Conservation (phyloP, 1,139 yeast genomes). For the Geotrichum aggregatum region DNA sequence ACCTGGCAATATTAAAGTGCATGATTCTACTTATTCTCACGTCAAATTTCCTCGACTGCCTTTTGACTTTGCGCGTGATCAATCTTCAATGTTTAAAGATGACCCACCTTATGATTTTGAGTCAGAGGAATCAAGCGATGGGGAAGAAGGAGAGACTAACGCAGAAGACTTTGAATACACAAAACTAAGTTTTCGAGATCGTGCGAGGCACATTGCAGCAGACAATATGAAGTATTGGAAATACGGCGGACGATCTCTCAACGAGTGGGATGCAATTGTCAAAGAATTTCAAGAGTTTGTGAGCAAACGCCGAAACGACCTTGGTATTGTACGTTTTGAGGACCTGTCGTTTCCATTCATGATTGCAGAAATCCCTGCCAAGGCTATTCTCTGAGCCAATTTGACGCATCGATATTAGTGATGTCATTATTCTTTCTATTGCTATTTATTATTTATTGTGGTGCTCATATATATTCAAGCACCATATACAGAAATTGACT, state of each 20-base stretch:
- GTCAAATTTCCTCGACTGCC: not conserved
- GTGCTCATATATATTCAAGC: too few relatives aligned
- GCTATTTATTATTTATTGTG: not conserved
- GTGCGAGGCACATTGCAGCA: not conserved
- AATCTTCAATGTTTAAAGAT: not conserved
- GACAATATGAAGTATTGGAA: constrained; percentile 37
- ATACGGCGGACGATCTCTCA: constrained; percentile 58
- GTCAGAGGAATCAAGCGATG: constrained; percentile 15
- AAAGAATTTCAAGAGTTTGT: constrained; percentile 58
- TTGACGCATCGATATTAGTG: not conserved
- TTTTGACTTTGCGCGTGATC: not conserved
- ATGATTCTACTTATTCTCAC: too few relatives aligned
- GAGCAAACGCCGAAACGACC: constrained; percentile 32
- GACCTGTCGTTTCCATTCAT: constrained; percentile 43
- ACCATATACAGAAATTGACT: too few relatives aligned
- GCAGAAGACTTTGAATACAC: constrained; percentile 15
- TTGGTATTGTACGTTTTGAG: constrained; percentile 33
- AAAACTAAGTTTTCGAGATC: not conserved
- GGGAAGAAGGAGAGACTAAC: constrained; percentile 7
- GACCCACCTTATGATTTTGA: not conserved
- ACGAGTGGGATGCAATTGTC: constrained; percentile 58
- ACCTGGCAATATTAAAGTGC: not conserved
- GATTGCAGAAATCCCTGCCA: constrained; percentile 41
- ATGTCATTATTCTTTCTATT: not conserved
- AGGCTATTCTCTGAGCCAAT: not conserved